Evolutionary conservation across 768 basidiomycete species (phyloP).

Genomic region (Lactifluus piperatus): DNA sequence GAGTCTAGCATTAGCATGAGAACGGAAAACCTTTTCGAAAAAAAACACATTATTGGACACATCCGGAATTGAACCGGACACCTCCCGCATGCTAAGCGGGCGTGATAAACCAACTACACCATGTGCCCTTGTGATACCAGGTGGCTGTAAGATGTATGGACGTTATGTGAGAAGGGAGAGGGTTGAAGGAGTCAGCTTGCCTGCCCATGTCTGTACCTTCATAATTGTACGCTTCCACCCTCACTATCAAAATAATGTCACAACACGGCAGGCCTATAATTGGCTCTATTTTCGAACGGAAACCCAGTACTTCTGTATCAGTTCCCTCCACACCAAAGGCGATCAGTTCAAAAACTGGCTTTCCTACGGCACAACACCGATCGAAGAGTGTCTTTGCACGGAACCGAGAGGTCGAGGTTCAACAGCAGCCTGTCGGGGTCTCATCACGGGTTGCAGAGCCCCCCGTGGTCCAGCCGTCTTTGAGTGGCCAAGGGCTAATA

Average conservation of each 20-base stretch:
- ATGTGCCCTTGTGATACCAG: background rate
- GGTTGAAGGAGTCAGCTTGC: background rate
- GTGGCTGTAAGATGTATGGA: background rate
- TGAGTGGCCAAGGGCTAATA: background rate
- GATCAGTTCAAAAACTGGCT: slow-evolving; percentile 27
- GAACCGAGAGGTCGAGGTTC: slow-evolving; percentile 24
- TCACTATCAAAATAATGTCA: slow-evolving; percentile 14
- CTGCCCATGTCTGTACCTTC: background rate
- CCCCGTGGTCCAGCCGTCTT: slow-evolving; percentile 15
- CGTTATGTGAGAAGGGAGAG: background rate
- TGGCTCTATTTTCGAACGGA: slow-evolving; percentile 42
- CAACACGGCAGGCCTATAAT: slow-evolving; percentile 25
- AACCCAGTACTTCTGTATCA: slow-evolving; percentile 22
- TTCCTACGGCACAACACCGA: slow-evolving; percentile 34
- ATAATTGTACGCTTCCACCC: background rate
- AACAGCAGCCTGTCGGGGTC: slow-evolving; percentile 16
- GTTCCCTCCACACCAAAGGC: slow-evolving; percentile 21
- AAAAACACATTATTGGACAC: slow-evolving; percentile 2
- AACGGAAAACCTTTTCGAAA: no score
- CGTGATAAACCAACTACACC: slow-evolving; percentile 21
- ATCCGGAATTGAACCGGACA: slow-evolving; percentile 19
- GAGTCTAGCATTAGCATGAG: no score
- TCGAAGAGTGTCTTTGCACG: slow-evolving; percentile 34
- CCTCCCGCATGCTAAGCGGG: slow-evolving; percentile 19
- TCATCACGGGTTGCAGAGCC: slow-evolving; percentile 21